Base-by-base conservation (phyloP, 2,329 filamentous ascomycete genomes). In the Fusarium denticulatum region DNA sequence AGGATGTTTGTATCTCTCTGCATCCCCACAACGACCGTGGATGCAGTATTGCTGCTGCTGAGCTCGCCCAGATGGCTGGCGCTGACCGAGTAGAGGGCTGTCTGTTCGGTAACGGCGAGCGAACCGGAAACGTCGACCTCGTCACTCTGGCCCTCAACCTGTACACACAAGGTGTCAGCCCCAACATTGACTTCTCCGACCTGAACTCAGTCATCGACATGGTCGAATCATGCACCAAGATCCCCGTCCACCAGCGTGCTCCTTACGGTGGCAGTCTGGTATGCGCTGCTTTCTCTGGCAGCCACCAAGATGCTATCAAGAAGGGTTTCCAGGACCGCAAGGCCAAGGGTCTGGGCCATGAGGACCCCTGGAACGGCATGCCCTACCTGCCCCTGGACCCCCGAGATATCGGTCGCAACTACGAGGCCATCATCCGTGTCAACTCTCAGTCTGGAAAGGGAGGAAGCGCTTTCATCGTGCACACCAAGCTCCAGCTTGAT, bases 361-460 rank as follows among this genome's bases (percentile, higher is more conserved):
- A 96, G 64, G 90, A 91, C 79, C 86, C 84, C 45, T 98, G 96
- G 96, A 86, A 93, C 24, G 66, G 66, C 76, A 88, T 98, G 43
- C 96, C 96, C 1, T 98, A 98, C 81, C 91, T 98, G 55, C 96
- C 96, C 18, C 89, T 98, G 77, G 96, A 98, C 79, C 96, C 96
- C 10, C 88, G 93, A 79, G 96, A 98, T 79, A 97, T 98, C 73
- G 96, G 96, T 57, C 91, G 96, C 65, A 98, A 92, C n/a, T 98
- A 98, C 88, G 95, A 98, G 84, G 96, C 96, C 67, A 93, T 98
- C 80, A 98, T 98, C 81, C 93, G 96, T 68, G 96, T 98, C 88
- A 99, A 98, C 87, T 97, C 94, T 24, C 96, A 98, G 82, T 94
- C 91, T 77, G 96, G 96, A 74, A 98, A 99, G 86, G 96, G 96